Base-by-base conservation (phyloP, 352 stramenopile species). In the Pythium grandisporangium region DNA sequence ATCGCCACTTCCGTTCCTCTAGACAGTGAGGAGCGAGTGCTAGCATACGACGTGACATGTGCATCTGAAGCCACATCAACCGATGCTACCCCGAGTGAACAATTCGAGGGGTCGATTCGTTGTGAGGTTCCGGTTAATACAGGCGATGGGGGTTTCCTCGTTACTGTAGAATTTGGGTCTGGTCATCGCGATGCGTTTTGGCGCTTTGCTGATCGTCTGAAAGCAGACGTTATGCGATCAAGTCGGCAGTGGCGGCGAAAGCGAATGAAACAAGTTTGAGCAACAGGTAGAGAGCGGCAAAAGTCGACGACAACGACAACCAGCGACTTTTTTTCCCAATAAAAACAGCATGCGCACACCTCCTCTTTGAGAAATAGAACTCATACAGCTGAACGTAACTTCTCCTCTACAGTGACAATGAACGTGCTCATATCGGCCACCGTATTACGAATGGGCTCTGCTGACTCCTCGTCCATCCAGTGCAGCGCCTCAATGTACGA, bases 401-500 rank as follows among this genome's bases (percentile, higher is more conserved):
- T 79, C 35, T 72, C 55, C 7, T 58, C 49, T 37, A 82, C 51
- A 2, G 51, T 64, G 16, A 88, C 61, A 30, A 85, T 67, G 12
- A 84, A 75, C 17, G 70, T 66, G 13, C 55, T 61, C 26, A 89
- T 83, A 43, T 89, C 72, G 10, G 51, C 58, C 34, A 89, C 61
- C 1, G 68, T 86, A 46, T 83, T 84, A 27, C 75, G 70, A 33
- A 88, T 84, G 47, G 68, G 54, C 27, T 53, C 47, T 1, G 52
- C 59, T 17, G 38, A n/a, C 19, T 55, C 55, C 26, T 78, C 75
- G 10, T 82, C 63, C 68, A 86, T 81, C 75, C 75, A 89, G 35
- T 77, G 66, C 48, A 89, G 55, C 23, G 72, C 61, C 37, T 85
- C 66, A 30, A 89, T 89, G 46, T 89, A 89, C 36, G 84, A 60